These are phyloP conservation scores for Pisolithus sp. DNA, from an alignment of 768 basidiomycete species.

Conservation along the genomic window DNA sequence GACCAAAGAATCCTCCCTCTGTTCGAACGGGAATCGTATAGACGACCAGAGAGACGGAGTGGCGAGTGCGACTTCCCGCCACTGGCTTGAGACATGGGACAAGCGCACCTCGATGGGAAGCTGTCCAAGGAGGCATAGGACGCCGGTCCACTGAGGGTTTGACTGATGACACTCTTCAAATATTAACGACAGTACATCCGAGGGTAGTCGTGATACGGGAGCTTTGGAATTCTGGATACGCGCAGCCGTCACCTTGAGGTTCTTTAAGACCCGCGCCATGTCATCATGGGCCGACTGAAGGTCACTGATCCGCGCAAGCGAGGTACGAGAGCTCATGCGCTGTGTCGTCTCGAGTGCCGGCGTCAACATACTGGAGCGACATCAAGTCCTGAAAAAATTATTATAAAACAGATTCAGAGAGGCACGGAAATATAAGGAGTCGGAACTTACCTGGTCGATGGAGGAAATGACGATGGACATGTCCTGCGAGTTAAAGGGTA, in stretches of 20 bases:
- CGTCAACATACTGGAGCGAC: slow-evolving; percentile 21
- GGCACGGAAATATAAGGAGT: not conserved
- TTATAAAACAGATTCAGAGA: not conserved
- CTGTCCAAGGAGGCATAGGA: slow-evolving; percentile 27
- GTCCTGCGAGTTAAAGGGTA: slow-evolving; percentile 23
- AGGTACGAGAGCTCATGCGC: slow-evolving; percentile 24
- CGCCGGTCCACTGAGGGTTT: slow-evolving; percentile 27
- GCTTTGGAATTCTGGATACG: slow-evolving; percentile 25
- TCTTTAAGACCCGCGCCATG: slow-evolving; percentile 18
- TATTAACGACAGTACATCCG: slow-evolving; percentile 27
- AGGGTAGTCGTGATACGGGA: slow-evolving; percentile 25
- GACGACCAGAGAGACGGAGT: slow-evolving; percentile 30
- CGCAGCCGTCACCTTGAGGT: slow-evolving; percentile 24
- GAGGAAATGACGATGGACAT: slow-evolving; percentile 14
- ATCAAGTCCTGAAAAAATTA: slow-evolving; percentile 11
- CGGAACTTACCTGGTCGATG: slow-evolving; percentile 16
- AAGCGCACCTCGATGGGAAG: slow-evolving; percentile 28
- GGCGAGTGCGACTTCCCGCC: slow-evolving; percentile 30
- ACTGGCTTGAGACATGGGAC: slow-evolving; percentile 28
- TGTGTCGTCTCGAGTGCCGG: slow-evolving; percentile 6
- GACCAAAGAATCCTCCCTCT: slow-evolving; percentile 21
- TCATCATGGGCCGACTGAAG: slow-evolving; percentile 27
- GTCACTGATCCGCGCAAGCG: slow-evolving; percentile 15
- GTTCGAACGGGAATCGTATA: slow-evolving; percentile 26
- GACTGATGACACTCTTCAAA: slow-evolving; percentile 27